Conservation (phyloP, 257 asterid species). For the Prunella vulgaris region DNA sequence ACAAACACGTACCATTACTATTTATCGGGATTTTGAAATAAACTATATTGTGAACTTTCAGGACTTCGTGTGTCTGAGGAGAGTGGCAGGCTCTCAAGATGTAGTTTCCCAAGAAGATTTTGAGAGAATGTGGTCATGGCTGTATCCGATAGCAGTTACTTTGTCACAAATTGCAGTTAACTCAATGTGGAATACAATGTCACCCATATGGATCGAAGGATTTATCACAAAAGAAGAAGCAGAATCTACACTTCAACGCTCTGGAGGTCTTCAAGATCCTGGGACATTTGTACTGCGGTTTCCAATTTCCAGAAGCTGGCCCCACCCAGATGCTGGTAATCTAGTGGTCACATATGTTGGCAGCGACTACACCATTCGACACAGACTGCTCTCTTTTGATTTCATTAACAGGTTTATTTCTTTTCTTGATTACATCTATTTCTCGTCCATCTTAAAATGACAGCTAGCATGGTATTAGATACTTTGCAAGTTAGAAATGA, state of each 20-base stretch:
- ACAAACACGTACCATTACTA: no score
- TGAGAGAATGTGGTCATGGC: conserved; percentile 89
- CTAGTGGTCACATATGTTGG: conserved; percentile 73
- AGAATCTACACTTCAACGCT: conserved; percentile 52
- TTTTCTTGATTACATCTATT: not conserved
- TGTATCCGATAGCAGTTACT: conserved; percentile 79
- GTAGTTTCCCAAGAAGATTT: conserved; percentile 61
- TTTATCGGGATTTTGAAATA: no score
- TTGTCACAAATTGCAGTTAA: conserved; percentile 54
- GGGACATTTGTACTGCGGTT: conserved; percentile 83
- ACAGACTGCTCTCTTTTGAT: conserved; percentile 62
- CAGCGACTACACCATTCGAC: conserved; percentile 57
- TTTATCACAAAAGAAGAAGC: conserved; percentile 91
- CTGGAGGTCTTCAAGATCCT: conserved; percentile 53
- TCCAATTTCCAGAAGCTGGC: conserved; percentile 96
- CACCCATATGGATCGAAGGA: conserved; percentile 87
- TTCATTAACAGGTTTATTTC: conserved; percentile 42
- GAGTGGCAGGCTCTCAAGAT: conserved; percentile 67
- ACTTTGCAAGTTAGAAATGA: not conserved
- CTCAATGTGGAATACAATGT: conserved; percentile 48
- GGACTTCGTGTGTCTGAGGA: conserved; percentile 77
- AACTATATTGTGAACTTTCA: conserved; percentile 12
- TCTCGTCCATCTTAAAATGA: not conserved
- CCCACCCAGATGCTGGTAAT: conserved; percentile 96
- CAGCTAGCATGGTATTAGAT: not conserved